A percentile compares a stretch with the other conserved stretches of the same genome.
phyloP scores from a whole-genome alignment of 2,329 filamentous ascomycete genomes.

The Penicillium glabrum region DNA sequence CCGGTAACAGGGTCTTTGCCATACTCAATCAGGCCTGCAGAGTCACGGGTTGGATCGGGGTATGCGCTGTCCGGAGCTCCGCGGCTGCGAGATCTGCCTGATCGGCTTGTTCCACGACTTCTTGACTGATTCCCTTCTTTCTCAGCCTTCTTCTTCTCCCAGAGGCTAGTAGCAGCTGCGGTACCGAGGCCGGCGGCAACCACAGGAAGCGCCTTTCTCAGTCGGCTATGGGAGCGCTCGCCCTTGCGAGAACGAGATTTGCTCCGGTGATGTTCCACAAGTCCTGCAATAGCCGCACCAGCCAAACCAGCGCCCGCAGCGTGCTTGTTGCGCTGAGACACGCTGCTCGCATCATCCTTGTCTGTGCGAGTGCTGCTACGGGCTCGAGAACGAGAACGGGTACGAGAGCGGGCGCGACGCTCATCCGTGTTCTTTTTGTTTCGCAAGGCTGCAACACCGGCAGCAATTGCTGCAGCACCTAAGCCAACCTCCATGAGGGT shows the following conservation, averaged over 20 bases:
- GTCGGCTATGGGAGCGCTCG: conserved; percentile 53
- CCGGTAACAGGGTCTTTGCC: conserved; percentile 62
- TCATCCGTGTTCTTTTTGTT: conserved; percentile 53
- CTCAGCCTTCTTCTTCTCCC: conserved; percentile 63
- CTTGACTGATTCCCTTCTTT: conserved; percentile 52
- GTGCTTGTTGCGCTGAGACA: conserved; percentile 55
- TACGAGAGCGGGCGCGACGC: conserved; percentile 49
- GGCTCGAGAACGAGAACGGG: conserved; percentile 45
- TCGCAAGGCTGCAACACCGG: conserved; percentile 58
- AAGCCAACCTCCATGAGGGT: conserved; percentile 54
- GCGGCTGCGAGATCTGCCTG: conserved; percentile 45
- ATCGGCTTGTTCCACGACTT: conserved; percentile 41
- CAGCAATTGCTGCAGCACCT: conserved; percentile 60
- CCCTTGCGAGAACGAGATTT: conserved; percentile 56
- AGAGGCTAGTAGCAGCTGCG: conserved; percentile 61
- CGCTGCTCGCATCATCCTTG: conserved; percentile 32
- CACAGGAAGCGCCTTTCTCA: conserved; percentile 59
- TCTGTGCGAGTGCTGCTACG: conserved; percentile 30
- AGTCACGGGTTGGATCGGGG: conserved; percentile 42
- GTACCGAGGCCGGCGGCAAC: conserved; percentile 61
- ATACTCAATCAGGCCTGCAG: conserved; percentile 61
- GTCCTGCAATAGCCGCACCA: conserved; percentile 62
- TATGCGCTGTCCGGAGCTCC: conserved; percentile 39
- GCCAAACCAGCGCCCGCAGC: conserved; percentile 63
- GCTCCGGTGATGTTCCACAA: conserved; percentile 58